phyloP scores from a whole-genome alignment of 1,284 basidiomycete genomes.

The Puccinia hordei region DNA sequence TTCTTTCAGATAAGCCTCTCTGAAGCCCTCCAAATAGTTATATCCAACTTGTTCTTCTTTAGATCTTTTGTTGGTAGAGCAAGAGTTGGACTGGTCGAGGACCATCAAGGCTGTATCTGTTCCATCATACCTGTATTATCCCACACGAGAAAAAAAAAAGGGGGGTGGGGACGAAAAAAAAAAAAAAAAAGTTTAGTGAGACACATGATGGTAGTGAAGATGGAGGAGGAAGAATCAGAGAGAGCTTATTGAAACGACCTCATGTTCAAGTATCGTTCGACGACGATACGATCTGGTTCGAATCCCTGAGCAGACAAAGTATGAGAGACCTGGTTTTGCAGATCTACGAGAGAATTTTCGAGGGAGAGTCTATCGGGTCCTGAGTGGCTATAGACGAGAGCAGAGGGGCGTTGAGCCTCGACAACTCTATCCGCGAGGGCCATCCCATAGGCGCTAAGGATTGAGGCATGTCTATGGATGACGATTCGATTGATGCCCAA shows the following conservation, averaged over 20 bases:
- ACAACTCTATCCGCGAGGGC: constrained; percentile 73
- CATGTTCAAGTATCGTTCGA: constrained; percentile 46
- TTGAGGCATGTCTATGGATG: constrained; percentile 81
- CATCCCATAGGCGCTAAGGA: constrained; percentile 85
- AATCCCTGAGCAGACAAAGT: constrained; percentile 23
- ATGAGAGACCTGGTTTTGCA: constrained; percentile 51
- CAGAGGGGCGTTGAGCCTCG: constrained; percentile 57
- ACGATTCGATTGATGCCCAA: constrained; percentile 81
- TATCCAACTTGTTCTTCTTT: neutral
- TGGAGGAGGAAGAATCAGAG: too few species aligned
- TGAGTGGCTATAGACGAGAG: constrained; percentile 54
- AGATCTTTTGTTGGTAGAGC: too few species aligned
- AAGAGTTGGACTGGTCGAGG: neutral
- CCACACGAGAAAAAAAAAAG: neutral
- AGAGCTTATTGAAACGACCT: too few species aligned
- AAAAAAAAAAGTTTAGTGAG: too few species aligned
- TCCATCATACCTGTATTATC: constrained; percentile 37
- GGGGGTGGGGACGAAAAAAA: neutral
- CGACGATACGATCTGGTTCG: neutral
- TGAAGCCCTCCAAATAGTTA: constrained; percentile 30
- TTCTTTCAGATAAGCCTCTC: constrained; percentile 22
- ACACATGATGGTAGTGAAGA: too few species aligned
- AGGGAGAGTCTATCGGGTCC: constrained; percentile 42
- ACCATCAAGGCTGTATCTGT: constrained; percentile 51
- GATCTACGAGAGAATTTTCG: constrained; percentile 8